A percentile compares a stretch with the other conserved stretches of the same genome.
Conservation (phyloP, 2,329 filamentous ascomycete genomes). For the Aspergillus sp. region DNA sequence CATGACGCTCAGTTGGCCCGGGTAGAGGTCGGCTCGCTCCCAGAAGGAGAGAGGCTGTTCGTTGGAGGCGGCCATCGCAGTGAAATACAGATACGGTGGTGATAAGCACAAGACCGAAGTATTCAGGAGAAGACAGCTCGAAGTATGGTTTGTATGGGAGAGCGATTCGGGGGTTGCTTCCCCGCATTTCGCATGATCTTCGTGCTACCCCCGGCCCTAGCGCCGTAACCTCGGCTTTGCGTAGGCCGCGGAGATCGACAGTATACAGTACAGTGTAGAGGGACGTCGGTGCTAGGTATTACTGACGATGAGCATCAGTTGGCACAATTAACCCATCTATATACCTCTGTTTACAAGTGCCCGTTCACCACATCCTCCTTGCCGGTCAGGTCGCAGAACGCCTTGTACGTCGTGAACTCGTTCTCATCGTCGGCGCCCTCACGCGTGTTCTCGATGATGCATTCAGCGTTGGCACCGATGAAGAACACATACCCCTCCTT, state of each 20-base stretch:
- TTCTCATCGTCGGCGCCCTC: slow-evolving; percentile 57
- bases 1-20: slow-evolving; percentile 24
- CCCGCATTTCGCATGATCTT: not conserved
- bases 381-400: slow-evolving; percentile 79
- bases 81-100: not conserved
- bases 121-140: not conserved
- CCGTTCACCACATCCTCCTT: slow-evolving; percentile 40
- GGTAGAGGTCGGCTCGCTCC: slow-evolving; percentile 33
- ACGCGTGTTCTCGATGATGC: slow-evolving; percentile 66
- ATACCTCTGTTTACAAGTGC: slow-evolving; percentile 15
- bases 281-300: too few relatives aligned
- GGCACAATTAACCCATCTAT: not conserved
- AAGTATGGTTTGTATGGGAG: not conserved
- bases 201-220: not conserved
- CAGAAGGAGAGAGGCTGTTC: slow-evolving; percentile 26
- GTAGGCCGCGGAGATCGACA: too few relatives aligned
- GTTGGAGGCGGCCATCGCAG: slow-evolving; percentile 11
- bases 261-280: too few relatives aligned
- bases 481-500: slow-evolving; percentile 75
- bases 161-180: not conserved
- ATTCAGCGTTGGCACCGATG: slow-evolving; percentile 82
- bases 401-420: slow-evolving; percentile 84
- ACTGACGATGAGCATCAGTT: too few relatives aligned
- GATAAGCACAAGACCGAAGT: not conserved
- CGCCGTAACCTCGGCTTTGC: slow-evolving; percentile 1